Percentiles rank a stretch among this genome's conserved stretches.
phyloP scores from a whole-genome alignment of 192 early-diverging fungal species.

The Podila epicladia region DNA sequence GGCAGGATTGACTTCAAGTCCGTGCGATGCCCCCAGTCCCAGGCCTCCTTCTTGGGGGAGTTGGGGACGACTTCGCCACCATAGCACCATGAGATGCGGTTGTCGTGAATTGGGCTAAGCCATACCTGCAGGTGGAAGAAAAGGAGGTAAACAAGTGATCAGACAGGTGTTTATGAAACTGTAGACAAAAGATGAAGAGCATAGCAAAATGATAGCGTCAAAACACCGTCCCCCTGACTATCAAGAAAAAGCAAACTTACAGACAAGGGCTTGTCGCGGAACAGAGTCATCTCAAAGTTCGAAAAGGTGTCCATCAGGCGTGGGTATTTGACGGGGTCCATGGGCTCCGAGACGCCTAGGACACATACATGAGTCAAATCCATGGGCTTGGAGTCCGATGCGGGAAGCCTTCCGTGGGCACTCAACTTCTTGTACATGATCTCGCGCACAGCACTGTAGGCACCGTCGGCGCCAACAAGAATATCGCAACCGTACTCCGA shows the following conservation, averaged over 20 bases:
- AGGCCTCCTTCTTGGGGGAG: not conserved
- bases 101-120: constrained; percentile 18
- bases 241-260: constrained; percentile 6
- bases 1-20: constrained; percentile 4
- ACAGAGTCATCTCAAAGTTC: constrained; percentile 23
- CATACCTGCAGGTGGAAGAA: constrained; percentile 4
- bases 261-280: not conserved
- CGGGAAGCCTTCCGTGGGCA: constrained; percentile 2
- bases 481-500: constrained; percentile 27
- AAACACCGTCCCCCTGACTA: no score
- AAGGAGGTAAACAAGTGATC: not conserved
- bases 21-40: not conserved
- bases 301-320: constrained; percentile 10
- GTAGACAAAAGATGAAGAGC: not conserved
- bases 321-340: constrained; percentile 11
- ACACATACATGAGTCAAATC: constrained; percentile 17
- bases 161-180: no score
- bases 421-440: constrained; percentile 14
- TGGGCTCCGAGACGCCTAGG: constrained; percentile 17
- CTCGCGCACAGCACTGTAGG: constrained; percentile 25
- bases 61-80: constrained; percentile 11
- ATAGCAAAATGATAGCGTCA: no score
- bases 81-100: constrained; percentile 36
- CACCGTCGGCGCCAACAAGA: constrained; percentile 34
- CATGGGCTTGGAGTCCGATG: constrained; percentile 8